A percentile compares a stretch with the other conserved stretches of the same genome.
phyloP scores from a whole-genome alignment of 2,329 filamentous ascomycete genomes.

The Aspergillus nomiae region DNA sequence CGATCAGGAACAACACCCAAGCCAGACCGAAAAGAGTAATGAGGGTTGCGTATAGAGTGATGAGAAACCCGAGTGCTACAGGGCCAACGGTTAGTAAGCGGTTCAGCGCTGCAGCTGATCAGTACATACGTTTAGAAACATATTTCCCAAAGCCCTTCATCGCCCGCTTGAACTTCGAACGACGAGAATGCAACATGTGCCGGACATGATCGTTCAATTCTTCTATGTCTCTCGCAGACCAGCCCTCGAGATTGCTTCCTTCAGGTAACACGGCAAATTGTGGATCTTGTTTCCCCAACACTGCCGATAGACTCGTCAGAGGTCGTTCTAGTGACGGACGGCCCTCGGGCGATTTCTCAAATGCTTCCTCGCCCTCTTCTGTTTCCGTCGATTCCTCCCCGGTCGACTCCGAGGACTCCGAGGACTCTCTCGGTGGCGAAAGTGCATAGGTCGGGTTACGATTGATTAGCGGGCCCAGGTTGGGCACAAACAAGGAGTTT shows the following conservation, averaged over 20 bases:
- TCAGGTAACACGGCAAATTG: constrained; percentile 81
- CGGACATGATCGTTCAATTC: constrained; percentile 84
- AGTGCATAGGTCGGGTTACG: constrained; percentile 77
- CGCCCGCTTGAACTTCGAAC: constrained; percentile 75
- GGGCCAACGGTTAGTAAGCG: not conserved
- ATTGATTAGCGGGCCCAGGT: constrained; percentile 75
- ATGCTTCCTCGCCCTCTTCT: constrained; percentile 28
- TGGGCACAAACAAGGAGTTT: constrained; percentile 83
- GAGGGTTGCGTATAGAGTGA: constrained; percentile 78
- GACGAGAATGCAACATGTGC: constrained; percentile 81
- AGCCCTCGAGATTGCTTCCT: constrained; percentile 70
- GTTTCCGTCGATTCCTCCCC: constrained; percentile 28
- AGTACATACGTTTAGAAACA: constrained; percentile 61
- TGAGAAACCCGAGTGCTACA: constrained; percentile 73
- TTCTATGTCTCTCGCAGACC: constrained; percentile 72
- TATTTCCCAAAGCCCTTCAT: constrained; percentile 83
- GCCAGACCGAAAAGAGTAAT: constrained; percentile 84
- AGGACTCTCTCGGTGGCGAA: constrained; percentile 50
- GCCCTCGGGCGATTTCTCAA: constrained; percentile 22
- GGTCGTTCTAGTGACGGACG: constrained; percentile 36
- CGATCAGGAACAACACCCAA: constrained; percentile 90
- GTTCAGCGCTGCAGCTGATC: not conserved
- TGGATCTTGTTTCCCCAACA: constrained; percentile 67
- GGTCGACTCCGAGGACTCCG: constrained; percentile 27
- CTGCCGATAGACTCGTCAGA: constrained; percentile 65